Evolutionary conservation across 163 green algal species (phyloP), one percentile per base, ranked within the genome.

Genomic region (Chlorella variabilis): DNA sequence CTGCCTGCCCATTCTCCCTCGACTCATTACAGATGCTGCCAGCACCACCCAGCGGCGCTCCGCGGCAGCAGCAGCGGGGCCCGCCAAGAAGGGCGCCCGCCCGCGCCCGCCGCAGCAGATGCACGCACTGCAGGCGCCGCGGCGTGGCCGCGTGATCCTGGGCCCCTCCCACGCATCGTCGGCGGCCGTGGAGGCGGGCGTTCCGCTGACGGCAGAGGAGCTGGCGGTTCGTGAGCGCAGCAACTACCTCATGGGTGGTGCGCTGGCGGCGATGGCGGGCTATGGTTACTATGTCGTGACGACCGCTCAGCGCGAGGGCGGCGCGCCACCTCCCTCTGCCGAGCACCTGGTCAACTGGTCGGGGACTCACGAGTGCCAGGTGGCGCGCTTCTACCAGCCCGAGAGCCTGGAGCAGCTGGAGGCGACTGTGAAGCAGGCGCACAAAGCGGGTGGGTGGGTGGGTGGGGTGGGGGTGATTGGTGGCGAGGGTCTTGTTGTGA

Each of bases 311-410:
- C n/a, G 49, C 15, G 66, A 56, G 15, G 13, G 23, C 23, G 31
- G 38, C 36, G 25, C 56, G 29, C 61, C 66, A 15, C 27, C 41
- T 49, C 39, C 61, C 15, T 54, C 31, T 20, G 25, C 75, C 6
- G 68, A 84, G 58, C 51, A 80, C 33, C 51, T 93, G 61, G 78
- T 87, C 31, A 99, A 99, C 87, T 99, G 96, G 96, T 96, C 89
- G 34, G 93, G 84, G 59, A 99, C 96, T 18, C 96, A 99, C 80
- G 86, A 91, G 75, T 82, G 89, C n/a, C 41, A 39, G 3, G 78
- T 78, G 83, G 86, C 21, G n/a, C 73, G 56, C 38, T 80, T 91
- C 45, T 94, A 93, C 84, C 88, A 96, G 77, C 94, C 96, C 3
- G 93, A 98, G 80, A 95, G 65, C 18, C 76, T 92, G 77, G 84